These are phyloP conservation scores for Amanita pseudoporphyria DNA, from an alignment of 768 basidiomycete genomes.

Conservation along the genomic window DNA sequence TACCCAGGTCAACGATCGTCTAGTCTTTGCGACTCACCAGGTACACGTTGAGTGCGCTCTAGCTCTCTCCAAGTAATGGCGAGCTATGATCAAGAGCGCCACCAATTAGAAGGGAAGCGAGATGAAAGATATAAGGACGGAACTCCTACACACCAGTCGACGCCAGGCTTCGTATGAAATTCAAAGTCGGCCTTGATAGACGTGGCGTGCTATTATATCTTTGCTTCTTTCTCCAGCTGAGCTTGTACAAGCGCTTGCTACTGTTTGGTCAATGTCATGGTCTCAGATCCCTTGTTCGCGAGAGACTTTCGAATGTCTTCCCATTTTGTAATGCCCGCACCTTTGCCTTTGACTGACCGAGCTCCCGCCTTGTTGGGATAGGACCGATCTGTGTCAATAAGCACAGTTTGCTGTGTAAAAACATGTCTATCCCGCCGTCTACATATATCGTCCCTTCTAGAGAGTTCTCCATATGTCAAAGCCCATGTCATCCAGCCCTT, in stretches of 20 bases:
- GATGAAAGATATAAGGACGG: constrained; percentile 40
- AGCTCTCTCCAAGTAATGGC: constrained; percentile 50
- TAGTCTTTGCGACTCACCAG: constrained; percentile 39
- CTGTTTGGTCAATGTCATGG: constrained; percentile 62
- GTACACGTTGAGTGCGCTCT: constrained; percentile 68
- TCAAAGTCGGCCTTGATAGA: constrained; percentile 48
- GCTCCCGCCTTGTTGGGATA: constrained; percentile 50
- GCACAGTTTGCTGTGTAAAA: constrained; percentile 2
- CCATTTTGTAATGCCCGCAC: constrained; percentile 87
- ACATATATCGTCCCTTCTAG: constrained; percentile 69
- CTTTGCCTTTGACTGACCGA: constrained; percentile 67
- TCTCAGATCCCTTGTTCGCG: constrained; percentile 53
- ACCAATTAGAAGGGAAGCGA: constrained; percentile 53
- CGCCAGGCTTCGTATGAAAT: constrained; percentile 58
- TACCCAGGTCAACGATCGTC: neutral
- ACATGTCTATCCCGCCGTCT: constrained; percentile 45
- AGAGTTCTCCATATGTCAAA: constrained; percentile 82
- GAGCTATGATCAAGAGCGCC: constrained; percentile 54
- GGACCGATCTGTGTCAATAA: constrained; percentile 30
- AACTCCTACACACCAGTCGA: constrained; percentile 40
- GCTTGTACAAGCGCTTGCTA: constrained; percentile 77
- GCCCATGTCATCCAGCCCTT: constrained; percentile 62
- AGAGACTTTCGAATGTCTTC: constrained; percentile 88
- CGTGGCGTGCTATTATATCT: constrained; percentile 51
- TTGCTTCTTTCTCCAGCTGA: constrained; percentile 74